Base-by-base conservation (phyloP, 768 basidiomycete genomes). In the Heimioporus sp. region DNA sequence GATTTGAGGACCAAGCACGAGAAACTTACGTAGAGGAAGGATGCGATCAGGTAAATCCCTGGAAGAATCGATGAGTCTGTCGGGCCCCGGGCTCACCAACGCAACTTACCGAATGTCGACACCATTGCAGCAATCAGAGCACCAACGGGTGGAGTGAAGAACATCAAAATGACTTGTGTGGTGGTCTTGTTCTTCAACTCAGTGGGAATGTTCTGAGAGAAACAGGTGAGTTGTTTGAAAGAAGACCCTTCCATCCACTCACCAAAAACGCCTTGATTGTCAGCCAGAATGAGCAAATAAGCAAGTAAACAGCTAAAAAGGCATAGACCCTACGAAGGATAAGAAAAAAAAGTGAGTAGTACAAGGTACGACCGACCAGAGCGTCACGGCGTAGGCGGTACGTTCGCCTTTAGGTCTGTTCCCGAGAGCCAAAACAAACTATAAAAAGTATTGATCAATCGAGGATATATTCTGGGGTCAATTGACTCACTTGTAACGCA, bases 351-450 rank as follows among this genome's bases (percentile, higher is more conserved):
- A 20, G 17, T 4, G 40, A 42, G 4, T 16, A n/a, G 47, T 43
- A 16, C 38, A 19, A 24, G 20, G 46, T 12, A 21, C 21, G 6
- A 70, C 77, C 35, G 59, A 86, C 88, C 85, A 89, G 55, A 92
- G 73, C 10, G 90, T 91, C 10, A 80, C 57, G 0, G 80, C 74
- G 63, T 92, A 93, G 13, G 85, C 80, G 30, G 75, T 60, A 35
- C 85, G 80, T 74, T 96, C 94, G 52, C 91, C 94, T 66, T 96
- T 96, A 3, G 93, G 94, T 51, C 93, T 76, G 56, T 90, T 90
- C 28, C 87, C 87, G 19, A 90, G 71, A 15, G 85, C 87, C 17
- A 90, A 74, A 40, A 90, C 77, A 60, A 90, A 87, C 76, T 82
- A 51, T 7, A 15, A 35, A 32, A 36, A 32, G 9, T 13, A 30